Base-by-base conservation (phyloP, 1,284 basidiomycete genomes). In the Sanghuangporus weigelae region DNA sequence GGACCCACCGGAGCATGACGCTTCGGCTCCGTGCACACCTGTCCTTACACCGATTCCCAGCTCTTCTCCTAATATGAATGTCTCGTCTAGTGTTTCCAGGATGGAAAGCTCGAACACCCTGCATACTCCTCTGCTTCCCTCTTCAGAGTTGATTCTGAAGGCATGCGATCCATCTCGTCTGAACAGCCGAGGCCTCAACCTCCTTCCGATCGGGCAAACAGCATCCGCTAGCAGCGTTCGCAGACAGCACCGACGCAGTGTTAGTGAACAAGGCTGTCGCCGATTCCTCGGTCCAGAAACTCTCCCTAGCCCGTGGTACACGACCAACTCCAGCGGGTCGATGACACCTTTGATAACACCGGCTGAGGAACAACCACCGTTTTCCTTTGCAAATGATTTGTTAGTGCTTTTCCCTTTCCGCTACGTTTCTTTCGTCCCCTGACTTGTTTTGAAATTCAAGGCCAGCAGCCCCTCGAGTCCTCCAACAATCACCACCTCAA, bases 121-220 rank as follows among this genome's bases (percentile, higher is more conserved):
- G 11, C 54, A 62, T 38, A 56, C 64, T 38, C 64, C 64, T 11
- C 57, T 65, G 19, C 60, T 65, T 10, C 55, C 64, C 3, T 58
- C 60, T 39, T 62, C 64, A 16, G 64, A 65, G 21, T 40, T 65
- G n/a, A 64, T 64, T 40, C 35, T 65, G 26, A 62, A 62, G 42
- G 53, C 58, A 6, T 64, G 53, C 39, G 44, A 23, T 19, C 11
- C 53, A 12, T 59, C 62, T 14, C 56, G 57, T 1, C 12, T 31
- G 26, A 36, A 31, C 39, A 59, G n/a, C 23, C 56, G 57, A n/a
- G 63, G 44, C 35, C 35, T 64, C 12, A 42, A 59, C 38, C 55
- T 65, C 12, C 57, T 65, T 35, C 64, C 64, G n/a, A 65, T 65
- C 31, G 64, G 64, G 14, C 59, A 64, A 19, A 36, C 19, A 21